Evolutionary conservation across 768 basidiomycete genomes (phyloP), one percentile per base, ranked within the genome.

Genomic region (Lentinus tigrinus): DNA sequence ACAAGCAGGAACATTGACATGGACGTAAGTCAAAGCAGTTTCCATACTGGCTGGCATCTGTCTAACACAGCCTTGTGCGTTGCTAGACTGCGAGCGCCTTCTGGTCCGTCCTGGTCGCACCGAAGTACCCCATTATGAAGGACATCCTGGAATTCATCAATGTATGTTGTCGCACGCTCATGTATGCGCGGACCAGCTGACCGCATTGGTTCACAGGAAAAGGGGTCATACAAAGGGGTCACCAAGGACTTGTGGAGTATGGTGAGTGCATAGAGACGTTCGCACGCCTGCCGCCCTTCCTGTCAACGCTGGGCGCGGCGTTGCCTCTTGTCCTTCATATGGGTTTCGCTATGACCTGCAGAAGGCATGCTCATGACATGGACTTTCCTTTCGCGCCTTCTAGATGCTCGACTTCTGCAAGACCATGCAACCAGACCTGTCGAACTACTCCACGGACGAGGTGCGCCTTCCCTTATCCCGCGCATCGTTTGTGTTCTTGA

Each of bases 161-260:
- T 46, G 92, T 91, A 60, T 8, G 79, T 72, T 3, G 21, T 37
- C 53, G 11, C 40, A 31, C 36, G 4, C 27, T 38, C 28, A 11
- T 28, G 28, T 36, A 46, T 37, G 17, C 23, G 19, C 13, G 14
- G 23, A n/a, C 47, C 38, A 19, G 17, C 26, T 16, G 7, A 42
- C 38, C 2, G 17, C 31, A 49, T 36, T 26, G 13, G 4, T 34
- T 36, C 47, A n/a, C 55, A 78, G 74, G 74, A 82, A 50, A 77
- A 72, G 58, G 81, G 79, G 7, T 78, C 75, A 3, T 91, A 90
- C 73, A 92, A 87, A 67, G 88, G 86, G 0, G 83, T 85, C 14
- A 93, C 91, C 71, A 90, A 90, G 67, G 92, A 95, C 72, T 73
- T 93, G 9, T 95, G 92, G 92, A 81, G 72, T 56, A 93, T 93